Conservation (phyloP, 345 rosid species). For the Anastatica hierochuntica region DNA sequence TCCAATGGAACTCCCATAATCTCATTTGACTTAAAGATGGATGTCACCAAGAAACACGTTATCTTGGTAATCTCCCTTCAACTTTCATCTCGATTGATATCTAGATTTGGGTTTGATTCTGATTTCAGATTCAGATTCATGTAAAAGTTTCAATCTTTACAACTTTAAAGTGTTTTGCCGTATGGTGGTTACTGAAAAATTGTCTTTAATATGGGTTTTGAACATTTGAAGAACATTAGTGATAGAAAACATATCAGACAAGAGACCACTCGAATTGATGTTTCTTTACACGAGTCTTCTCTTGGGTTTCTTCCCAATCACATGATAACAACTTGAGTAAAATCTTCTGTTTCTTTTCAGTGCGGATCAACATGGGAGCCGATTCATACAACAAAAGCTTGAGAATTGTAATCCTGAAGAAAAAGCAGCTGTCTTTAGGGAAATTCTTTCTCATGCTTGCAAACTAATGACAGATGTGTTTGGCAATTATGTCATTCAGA, state of each 20-base stretch:
- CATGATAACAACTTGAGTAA: neutral
- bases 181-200: too few species aligned
- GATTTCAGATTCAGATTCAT: too few species aligned
- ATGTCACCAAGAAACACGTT: constrained; percentile 53
- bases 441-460: constrained; percentile 55
- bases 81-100: neutral
- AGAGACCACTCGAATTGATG: neutral
- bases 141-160: neutral
- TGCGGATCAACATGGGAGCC: constrained; percentile 68
- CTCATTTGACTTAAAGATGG: constrained; percentile 63
- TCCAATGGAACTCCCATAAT: constrained; percentile 51
- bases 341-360: constrained; percentile 30
- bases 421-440: constrained; percentile 51
- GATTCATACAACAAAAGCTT: constrained; percentile 73
- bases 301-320: neutral
- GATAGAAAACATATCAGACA: neutral
- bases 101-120: too few species aligned
- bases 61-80: constrained; percentile 40
- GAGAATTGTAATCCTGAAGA: constrained; percentile 48
- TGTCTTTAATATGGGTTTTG: neutral
- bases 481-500: constrained; percentile 71
- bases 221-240: neutral
- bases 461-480: constrained; percentile 67
- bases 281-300: neutral
- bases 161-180: neutral